Conservation (phyloP, 2,329 filamentous ascomycete genomes). For the Atkinsonella hypoxylon region DNA sequence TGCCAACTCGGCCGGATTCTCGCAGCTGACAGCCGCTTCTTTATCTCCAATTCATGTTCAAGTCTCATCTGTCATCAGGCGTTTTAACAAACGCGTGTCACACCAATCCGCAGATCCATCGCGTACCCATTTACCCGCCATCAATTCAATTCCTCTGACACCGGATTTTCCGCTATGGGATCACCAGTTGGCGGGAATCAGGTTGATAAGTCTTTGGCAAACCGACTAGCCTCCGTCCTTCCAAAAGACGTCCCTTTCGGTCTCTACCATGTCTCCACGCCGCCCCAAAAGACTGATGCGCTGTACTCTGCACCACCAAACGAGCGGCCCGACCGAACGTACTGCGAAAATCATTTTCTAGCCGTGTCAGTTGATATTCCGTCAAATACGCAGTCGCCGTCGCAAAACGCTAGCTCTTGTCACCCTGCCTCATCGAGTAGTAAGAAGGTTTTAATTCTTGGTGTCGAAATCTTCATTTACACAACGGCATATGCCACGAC, state of each 20-base stretch:
- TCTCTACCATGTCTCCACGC: constrained; percentile 79
- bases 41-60: no score
- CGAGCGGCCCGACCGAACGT: constrained; percentile 62
- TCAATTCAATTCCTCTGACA: no score
- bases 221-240: constrained; percentile 33
- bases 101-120: neutral
- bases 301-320: constrained; percentile 71
- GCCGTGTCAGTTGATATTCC: constrained; percentile 33
- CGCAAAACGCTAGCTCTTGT: constrained; percentile 3
- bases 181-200: neutral
- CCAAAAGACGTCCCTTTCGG: constrained; percentile 48
- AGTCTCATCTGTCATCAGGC: neutral
- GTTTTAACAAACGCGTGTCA: neutral
- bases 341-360: constrained; percentile 72
- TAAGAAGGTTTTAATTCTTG: constrained; percentile 59
- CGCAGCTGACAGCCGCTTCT: no score
- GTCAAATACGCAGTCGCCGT: constrained; percentile 1
- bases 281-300: constrained; percentile 59
- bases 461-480: constrained; percentile 80
- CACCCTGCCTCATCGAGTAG: neutral
- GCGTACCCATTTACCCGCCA: neutral
- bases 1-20: neutral
- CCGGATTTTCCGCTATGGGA: neutral
- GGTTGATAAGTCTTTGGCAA: neutral
- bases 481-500: constrained; percentile 70